A percentile compares a stretch with the other conserved stretches of the same genome.
Conservation (phyloP, 306 rosid species). For the Vachellia collinsii region DNA sequence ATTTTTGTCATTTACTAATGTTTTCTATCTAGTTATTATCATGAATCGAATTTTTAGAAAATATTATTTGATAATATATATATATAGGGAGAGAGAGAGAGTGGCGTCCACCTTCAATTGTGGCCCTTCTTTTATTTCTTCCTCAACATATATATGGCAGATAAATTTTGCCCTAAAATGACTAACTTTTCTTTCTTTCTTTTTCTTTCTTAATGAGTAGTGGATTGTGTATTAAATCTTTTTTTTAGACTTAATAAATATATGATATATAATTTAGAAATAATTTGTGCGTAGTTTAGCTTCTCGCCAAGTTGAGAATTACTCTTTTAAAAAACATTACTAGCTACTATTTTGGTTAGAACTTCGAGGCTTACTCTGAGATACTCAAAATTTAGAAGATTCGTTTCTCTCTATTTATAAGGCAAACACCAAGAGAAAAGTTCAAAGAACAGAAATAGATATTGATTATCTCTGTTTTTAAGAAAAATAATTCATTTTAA, state of each 20-base stretch:
- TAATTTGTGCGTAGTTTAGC: neutral
- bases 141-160: slow-evolving; percentile 33
- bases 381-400: too few species aligned
- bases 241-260: too few species aligned
- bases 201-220: neutral
- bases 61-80: neutral
- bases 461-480: neutral
- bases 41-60: neutral
- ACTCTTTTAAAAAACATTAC: neutral
- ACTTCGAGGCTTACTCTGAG: too few species aligned
- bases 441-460: neutral
- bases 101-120: neutral
- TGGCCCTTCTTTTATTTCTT: slow-evolving; percentile 1
- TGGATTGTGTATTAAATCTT: neutral
- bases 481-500: too few species aligned
- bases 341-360: too few species aligned
- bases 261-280: too few species aligned
- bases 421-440: neutral
- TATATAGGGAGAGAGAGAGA: neutral
- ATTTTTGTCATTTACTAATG: neutral
- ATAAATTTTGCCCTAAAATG: neutral
- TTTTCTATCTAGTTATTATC: neutral
- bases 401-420: too few species aligned
- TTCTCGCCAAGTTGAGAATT: neutral
- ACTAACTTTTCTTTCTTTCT: slow-evolving; percentile 1